These are phyloP conservation scores for Amphibolis antarctica DNA, from an alignment of 106 monocot genomes.

Conservation along the genomic window DNA sequence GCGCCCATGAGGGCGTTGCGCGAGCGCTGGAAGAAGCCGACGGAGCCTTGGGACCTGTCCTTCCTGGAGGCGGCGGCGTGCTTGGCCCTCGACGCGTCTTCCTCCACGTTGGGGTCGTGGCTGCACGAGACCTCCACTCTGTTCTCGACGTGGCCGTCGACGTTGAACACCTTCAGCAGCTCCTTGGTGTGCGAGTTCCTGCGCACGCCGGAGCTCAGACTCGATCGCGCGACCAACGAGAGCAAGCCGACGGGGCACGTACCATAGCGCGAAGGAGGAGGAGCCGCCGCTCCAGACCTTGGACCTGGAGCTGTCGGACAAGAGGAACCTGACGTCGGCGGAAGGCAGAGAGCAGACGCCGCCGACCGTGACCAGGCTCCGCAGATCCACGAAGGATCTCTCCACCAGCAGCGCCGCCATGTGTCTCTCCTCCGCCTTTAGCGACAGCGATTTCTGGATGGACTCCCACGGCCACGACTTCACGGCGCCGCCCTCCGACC, in stretches of 20 bases:
- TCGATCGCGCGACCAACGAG: too few relatives aligned
- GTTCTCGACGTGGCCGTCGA: slow-evolving; percentile 77
- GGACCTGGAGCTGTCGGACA: slow-evolving; percentile 52
- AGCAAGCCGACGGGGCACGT: too few relatives aligned
- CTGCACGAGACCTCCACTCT: slow-evolving; percentile 33
- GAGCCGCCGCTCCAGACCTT: slow-evolving; percentile 75
- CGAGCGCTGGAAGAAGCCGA: slow-evolving; percentile 88
- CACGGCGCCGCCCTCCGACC: slow-evolving; percentile 78
- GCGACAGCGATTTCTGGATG: slow-evolving; percentile 73
- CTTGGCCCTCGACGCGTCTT: slow-evolving; percentile 72
- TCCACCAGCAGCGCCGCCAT: slow-evolving; percentile 74
- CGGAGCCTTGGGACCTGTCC: slow-evolving; percentile 64
- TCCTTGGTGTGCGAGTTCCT: slow-evolving; percentile 94
- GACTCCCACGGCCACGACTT: slow-evolving; percentile 91
- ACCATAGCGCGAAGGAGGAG: slow-evolving; percentile 74
- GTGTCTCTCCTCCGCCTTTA: slow-evolving; percentile 58
- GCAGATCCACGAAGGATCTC: slow-evolving; percentile 70
- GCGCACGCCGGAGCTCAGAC: neutral
- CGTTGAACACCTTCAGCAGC: slow-evolving; percentile 73
- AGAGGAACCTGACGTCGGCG: slow-evolving; percentile 51
- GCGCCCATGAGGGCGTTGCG: slow-evolving; percentile 88
- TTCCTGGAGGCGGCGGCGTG: slow-evolving; percentile 49
- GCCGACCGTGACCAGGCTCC: slow-evolving; percentile 48
- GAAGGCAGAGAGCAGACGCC: slow-evolving; percentile 66
- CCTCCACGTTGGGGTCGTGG: slow-evolving; percentile 50